phyloP scores from a whole-genome alignment of 495 filamentous ascomycete genomes.

The Rostrohypoxylon terebratum region DNA sequence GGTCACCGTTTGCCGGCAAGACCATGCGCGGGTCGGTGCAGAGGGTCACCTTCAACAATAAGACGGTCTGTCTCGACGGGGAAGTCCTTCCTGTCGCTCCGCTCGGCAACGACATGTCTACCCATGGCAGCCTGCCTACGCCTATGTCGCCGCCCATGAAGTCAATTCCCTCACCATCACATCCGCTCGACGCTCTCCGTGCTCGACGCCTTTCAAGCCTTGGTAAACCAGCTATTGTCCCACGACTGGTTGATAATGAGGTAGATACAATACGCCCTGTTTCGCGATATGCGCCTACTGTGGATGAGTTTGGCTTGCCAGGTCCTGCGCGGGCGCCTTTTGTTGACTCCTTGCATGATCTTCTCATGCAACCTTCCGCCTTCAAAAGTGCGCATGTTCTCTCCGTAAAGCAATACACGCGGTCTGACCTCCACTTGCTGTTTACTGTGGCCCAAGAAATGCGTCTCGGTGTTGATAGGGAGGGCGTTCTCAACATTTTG shows the following conservation, averaged over 20 bases:
- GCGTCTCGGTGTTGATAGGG: slow-evolving; percentile 89
- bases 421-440: slow-evolving; percentile 87
- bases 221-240: slow-evolving; percentile 48
- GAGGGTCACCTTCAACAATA: slow-evolving; percentile 80
- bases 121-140: slow-evolving; percentile 68
- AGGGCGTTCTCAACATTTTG: slow-evolving; percentile 88
- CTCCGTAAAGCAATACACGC: slow-evolving; percentile 88
- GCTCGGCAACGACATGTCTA: slow-evolving; percentile 81
- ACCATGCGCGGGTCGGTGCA: slow-evolving; percentile 78
- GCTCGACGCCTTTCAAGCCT: slow-evolving; percentile 58
- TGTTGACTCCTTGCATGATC: slow-evolving; percentile 64
- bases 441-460: slow-evolving; percentile 98
- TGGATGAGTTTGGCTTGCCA: slow-evolving; percentile 66
- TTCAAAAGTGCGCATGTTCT: slow-evolving; percentile 90
- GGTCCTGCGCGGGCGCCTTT: slow-evolving; percentile 55
- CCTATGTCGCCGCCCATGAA: slow-evolving; percentile 68
- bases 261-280: slow-evolving; percentile 35
- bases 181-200: slow-evolving; percentile 56
- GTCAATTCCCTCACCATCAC: slow-evolving; percentile 59
- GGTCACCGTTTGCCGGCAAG: slow-evolving; percentile 83
- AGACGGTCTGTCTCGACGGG: slow-evolving; percentile 82
- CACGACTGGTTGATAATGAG: slow-evolving; percentile 39
- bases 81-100: slow-evolving; percentile 65
- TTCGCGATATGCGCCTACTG: slow-evolving; percentile 40
- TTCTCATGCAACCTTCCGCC: slow-evolving; percentile 77